Conservation (phyloP, 768 basidiomycete species). For the Erythrobasidium yunnanense region DNA sequence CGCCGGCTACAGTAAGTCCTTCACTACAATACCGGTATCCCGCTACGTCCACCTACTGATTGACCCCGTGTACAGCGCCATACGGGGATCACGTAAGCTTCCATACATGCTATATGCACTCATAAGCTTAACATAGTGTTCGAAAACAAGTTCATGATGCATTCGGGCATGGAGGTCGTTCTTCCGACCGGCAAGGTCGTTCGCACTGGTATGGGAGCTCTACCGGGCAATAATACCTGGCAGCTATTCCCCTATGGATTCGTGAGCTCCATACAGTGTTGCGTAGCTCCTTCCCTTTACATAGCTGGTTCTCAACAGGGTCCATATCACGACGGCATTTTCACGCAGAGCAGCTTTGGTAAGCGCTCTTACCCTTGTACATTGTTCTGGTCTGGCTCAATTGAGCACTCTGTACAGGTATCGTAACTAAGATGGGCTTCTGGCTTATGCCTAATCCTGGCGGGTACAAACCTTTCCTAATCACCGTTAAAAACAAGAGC, state of each 20-base stretch:
- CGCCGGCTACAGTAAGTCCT: too few species aligned
- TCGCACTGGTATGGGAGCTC: constrained; percentile 30
- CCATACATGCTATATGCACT: too few species aligned
- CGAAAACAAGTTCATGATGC: neutral
- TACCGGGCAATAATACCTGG: constrained; percentile 26
- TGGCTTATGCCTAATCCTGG: constrained; percentile 32
- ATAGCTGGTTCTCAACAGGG: too few species aligned
- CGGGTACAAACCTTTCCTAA: constrained; percentile 29
- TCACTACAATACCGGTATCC: too few species aligned
- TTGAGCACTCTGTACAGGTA: too few species aligned
- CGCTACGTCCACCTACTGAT: too few species aligned
- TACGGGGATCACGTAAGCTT: constrained; percentile 34
- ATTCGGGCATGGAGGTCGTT: constrained; percentile 34
- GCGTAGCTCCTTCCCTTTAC: too few species aligned
- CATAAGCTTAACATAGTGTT: too few species aligned
- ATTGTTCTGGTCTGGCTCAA: too few species aligned
- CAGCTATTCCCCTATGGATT: constrained; percentile 32
- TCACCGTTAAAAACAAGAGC: constrained; percentile 27
- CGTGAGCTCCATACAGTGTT: too few species aligned
- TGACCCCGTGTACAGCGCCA: too few species aligned
- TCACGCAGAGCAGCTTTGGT: constrained; percentile 30
- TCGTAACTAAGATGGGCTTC: constrained; percentile 30
- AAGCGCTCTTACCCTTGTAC: neutral
- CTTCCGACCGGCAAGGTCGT: constrained; percentile 33
- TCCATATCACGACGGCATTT: constrained; percentile 32